Evolutionary conservation across 192 early-diverging fungal species (phyloP).

Genomic region (Coemansia sp.): DNA sequence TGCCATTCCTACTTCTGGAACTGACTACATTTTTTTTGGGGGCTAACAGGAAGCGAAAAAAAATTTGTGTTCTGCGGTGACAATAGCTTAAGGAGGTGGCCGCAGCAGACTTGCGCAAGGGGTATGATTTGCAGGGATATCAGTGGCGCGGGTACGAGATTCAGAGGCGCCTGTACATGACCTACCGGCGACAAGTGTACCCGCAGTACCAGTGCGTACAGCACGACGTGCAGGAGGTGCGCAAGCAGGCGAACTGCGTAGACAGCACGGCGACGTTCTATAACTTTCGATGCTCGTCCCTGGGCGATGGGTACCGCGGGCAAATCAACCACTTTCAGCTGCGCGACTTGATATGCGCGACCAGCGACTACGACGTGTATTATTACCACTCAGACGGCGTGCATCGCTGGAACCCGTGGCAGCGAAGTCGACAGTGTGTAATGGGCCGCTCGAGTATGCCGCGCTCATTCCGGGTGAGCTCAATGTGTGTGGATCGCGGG

Average conservation of each 20-base stretch:
- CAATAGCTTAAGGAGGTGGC: slow-evolving; percentile 28
- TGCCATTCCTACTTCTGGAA: neutral
- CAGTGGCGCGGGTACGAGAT: slow-evolving; percentile 46
- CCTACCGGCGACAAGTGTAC: slow-evolving; percentile 49
- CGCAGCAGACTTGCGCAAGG: slow-evolving; percentile 19
- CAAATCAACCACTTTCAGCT: slow-evolving; percentile 50
- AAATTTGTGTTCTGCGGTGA: neutral
- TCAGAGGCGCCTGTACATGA: slow-evolving; percentile 39
- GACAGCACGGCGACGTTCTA: slow-evolving; percentile 20
- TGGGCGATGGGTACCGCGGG: slow-evolving; percentile 25
- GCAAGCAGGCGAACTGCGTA: slow-evolving; percentile 11
- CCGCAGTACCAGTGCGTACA: slow-evolving; percentile 49
- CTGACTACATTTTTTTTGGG: neutral
- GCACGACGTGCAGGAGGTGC: slow-evolving; percentile 39
- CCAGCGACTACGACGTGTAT: slow-evolving; percentile 45
- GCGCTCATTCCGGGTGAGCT: slow-evolving; percentile 17
- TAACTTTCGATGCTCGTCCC: slow-evolving; percentile 22
- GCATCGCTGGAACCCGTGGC: slow-evolving; percentile 43
- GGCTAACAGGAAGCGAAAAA: neutral
- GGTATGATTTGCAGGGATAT: slow-evolving; percentile 60
- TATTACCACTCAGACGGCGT: slow-evolving; percentile 33
- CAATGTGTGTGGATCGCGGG: slow-evolving; percentile 38
- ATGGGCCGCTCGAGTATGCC: slow-evolving; percentile 25
- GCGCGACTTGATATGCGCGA: slow-evolving; percentile 51
- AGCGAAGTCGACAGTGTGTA: slow-evolving; percentile 12